Base-by-base conservation (phyloP, 495 filamentous ascomycete species). In the Bacidia gigantensis region DNA sequence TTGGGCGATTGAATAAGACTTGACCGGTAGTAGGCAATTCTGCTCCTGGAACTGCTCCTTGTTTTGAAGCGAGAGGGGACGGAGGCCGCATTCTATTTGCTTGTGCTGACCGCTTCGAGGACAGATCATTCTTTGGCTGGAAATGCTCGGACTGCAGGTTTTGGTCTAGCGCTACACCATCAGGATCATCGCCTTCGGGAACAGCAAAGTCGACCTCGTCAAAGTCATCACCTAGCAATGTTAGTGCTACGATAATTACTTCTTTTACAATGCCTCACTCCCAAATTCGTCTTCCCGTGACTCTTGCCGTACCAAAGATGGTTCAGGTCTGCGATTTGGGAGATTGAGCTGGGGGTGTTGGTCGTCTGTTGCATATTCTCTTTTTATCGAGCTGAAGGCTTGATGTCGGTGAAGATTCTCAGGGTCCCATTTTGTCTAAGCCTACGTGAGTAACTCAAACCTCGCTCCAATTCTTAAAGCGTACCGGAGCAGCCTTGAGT, bases 371-470 rank as follows among this genome's bases (percentile, higher is more conserved):
- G 54, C 52, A 3, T 65, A 61, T 54, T 82, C 77, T 62, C 76
- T 83, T 59, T 83, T 83, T 10, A 70, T 55, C 1, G 79, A 76
- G n/a, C 67, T 77, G 65, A 72, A 89, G 57, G 88, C 80, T 5
- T 79, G 73, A 65, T 92, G 89, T 32, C 89, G 75, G 67, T 95
- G 81, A 14, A 96, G 72, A n/a, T 81, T 80, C 2, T 76, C 76
- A 24, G 79, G 72, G 57, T 87, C 79, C 72, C 86, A 89, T 66
- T 74, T 86, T 11, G 74, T 70, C 61, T 84, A 65, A 18, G 20
- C 9, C 5, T 17, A 5, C 9, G 41, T 44, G 7, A 44, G 41
- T 9, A 7, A 9, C 20, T 44, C 9, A 7, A 5, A 9, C 41
- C 9, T n/a, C 5, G 9, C 9, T 7, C 20, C 7, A 5, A 7